Conservation (phyloP, 345 rosid genomes). For the Bruguiera parviflora region DNA sequence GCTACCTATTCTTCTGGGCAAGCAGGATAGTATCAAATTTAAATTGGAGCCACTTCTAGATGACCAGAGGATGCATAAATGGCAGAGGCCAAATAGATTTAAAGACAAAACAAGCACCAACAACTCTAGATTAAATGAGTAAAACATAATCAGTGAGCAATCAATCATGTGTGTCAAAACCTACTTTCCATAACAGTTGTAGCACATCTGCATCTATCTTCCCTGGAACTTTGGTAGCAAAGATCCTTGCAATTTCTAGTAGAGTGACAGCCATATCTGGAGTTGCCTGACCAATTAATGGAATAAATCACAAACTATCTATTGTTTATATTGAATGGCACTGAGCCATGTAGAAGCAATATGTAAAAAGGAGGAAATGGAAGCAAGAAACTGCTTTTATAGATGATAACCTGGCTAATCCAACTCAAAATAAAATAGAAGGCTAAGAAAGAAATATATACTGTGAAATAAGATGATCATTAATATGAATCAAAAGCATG, state of each 20-base stretch:
- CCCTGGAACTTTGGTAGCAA: slow-evolving; percentile 99
- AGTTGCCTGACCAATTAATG: slow-evolving; percentile 63
- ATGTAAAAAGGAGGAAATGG: neutral
- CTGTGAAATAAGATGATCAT: no score
- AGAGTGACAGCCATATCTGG: slow-evolving; percentile 99
- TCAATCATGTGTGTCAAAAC: slow-evolving; percentile 1
- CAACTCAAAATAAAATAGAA: no score
- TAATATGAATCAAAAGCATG: no score
- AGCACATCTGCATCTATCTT: slow-evolving; percentile 98
- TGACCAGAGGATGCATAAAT: neutral
- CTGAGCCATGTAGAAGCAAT: neutral
- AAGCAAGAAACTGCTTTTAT: no score
- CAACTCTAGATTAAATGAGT: neutral
- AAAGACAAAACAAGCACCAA: slow-evolving; percentile 4
- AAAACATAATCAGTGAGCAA: no score
- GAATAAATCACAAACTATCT: neutral
- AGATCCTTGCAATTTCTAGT: slow-evolving; percentile 98
- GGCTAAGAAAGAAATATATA: no score
- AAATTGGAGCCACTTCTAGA: slow-evolving; percentile 7
- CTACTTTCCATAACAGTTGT: slow-evolving; percentile 93
- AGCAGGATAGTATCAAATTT: neutral
- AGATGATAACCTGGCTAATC: no score
- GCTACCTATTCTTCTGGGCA: neutral
- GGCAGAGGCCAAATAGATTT: slow-evolving; percentile 1
- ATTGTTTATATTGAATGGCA: neutral